phyloP scores from a whole-genome alignment of 345 rosid genomes.

The Citrus hindsii region DNA sequence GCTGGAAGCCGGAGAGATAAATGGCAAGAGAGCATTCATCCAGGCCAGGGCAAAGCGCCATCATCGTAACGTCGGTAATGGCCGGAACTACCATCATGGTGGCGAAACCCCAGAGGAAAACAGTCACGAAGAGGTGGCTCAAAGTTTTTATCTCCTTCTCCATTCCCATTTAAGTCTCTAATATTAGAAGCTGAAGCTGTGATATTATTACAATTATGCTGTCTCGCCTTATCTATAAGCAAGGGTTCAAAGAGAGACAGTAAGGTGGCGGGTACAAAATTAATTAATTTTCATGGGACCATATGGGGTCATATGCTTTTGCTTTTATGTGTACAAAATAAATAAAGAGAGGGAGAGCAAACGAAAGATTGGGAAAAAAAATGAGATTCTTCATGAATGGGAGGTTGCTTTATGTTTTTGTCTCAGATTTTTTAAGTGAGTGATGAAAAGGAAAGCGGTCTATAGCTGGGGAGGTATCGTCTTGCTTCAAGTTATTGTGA shows the following conservation, averaged over 20 bases:
- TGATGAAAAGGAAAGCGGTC: not conserved
- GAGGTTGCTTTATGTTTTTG: not conserved
- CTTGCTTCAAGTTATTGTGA: too few species aligned
- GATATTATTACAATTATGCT: too few species aligned
- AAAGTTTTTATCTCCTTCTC: conserved; percentile 25
- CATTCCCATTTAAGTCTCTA: conserved; percentile 10
- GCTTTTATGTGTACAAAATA: not conserved
- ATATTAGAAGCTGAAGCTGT: not conserved
- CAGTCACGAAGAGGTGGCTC: conserved; percentile 54
- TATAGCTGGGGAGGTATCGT: not conserved
- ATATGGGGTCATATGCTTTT: not conserved
- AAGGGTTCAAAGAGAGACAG: not conserved
- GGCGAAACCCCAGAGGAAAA: conserved; percentile 50
- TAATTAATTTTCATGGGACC: not conserved
- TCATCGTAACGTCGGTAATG: conserved; percentile 73
- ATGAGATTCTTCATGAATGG: not conserved
- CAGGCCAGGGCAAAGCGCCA: conserved; percentile 66
- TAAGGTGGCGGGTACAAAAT: not conserved
- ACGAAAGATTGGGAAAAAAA: not conserved
- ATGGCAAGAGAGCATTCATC: conserved; percentile 85
- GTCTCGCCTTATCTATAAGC: too few species aligned
- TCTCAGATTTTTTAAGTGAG: not conserved
- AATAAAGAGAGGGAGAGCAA: not conserved
- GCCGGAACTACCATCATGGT: conserved; percentile 47
- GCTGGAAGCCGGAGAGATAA: conserved; percentile 75